Conservation (phyloP, 2,329 filamentous ascomycete species). For the Lasiodiplodia sp. region DNA sequence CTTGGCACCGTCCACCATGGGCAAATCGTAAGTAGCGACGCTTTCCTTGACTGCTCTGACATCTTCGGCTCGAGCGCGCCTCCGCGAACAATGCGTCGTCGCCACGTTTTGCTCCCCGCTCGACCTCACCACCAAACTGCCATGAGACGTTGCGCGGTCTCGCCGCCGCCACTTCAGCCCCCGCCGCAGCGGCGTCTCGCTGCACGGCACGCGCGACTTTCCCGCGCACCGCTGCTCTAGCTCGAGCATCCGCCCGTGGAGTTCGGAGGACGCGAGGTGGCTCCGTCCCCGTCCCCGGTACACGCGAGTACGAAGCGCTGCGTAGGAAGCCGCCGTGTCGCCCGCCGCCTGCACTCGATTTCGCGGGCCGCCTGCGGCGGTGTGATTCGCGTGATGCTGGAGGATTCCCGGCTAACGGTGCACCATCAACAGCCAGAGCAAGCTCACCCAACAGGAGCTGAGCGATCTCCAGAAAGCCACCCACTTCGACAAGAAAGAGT, state of each 20-base stretch:
- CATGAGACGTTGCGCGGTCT: constrained; percentile 4
- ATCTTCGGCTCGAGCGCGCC: neutral
- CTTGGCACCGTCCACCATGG: constrained; percentile 39
- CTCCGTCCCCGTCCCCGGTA: constrained; percentile 37
- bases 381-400: constrained; percentile 37
- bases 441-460: constrained; percentile 96
- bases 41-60: constrained; percentile 11
- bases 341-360: constrained; percentile 10
- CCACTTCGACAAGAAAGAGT: constrained; percentile 99
- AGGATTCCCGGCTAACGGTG: constrained; percentile 45
- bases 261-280: constrained; percentile 41
- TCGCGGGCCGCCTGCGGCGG: constrained; percentile 32
- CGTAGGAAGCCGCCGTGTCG: constrained; percentile 36
- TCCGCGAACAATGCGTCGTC: constrained; percentile 10
- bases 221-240: constrained; percentile 38
- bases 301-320: constrained; percentile 40
- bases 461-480: constrained; percentile 94
- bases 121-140: neutral
- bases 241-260: constrained; percentile 39
- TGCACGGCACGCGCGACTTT: constrained; percentile 10
- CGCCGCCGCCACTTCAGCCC: constrained; percentile 22
- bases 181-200: constrained; percentile 22
- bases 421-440: constrained; percentile 78
- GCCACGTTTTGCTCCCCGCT: neutral
- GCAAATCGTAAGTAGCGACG: constrained; percentile 49